phyloP scores from a whole-genome alignment of 1,284 basidiomycete species.

The Paramarasmius palmivorus region DNA sequence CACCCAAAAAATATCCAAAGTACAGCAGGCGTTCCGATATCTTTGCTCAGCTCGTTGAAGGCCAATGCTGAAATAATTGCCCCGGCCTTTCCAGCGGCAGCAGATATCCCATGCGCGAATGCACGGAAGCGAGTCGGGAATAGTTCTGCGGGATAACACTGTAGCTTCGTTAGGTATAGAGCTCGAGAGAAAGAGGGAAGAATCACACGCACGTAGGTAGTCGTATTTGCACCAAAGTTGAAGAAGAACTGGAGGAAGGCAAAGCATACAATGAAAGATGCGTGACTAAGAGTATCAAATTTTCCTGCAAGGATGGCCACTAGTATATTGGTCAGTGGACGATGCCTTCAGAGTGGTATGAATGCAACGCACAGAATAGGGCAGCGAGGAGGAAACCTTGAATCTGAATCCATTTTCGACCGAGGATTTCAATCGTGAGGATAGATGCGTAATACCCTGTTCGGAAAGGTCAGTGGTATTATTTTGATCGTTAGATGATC shows the following conservation, averaged over 20 bases:
- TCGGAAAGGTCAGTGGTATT: constrained; percentile 26
- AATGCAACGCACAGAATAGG: constrained; percentile 46
- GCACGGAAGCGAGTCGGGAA: constrained; percentile 77
- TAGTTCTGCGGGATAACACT: constrained; percentile 63
- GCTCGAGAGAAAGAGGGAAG: not conserved
- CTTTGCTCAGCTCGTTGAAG: constrained; percentile 35
- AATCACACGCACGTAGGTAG: constrained; percentile 39
- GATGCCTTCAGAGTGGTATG: not conserved
- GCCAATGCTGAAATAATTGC: constrained; percentile 12
- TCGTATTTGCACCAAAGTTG: constrained; percentile 72
- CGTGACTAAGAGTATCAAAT: constrained; percentile 53
- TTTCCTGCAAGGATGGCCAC: constrained; percentile 57
- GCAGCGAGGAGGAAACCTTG: constrained; percentile 67
- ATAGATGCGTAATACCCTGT: constrained; percentile 59
- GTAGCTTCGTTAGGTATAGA: constrained; percentile 18
- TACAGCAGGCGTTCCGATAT: constrained; percentile 32
- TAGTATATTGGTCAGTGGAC: constrained; percentile 14
- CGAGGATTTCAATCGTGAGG: constrained; percentile 58
- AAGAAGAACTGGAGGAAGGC: constrained; percentile 57
- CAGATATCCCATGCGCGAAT: constrained; percentile 70
- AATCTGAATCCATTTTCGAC: constrained; percentile 63
- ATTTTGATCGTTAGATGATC: constrained; percentile 11
- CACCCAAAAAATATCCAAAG: constrained; percentile 31
- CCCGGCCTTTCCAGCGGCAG: constrained; percentile 66
- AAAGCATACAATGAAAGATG: constrained; percentile 62